Evolutionary conservation across 78 protist genomes (phyloP), one percentile per base, ranked within the genome.

Genomic region (Capsaspora owczarzaki): DNA sequence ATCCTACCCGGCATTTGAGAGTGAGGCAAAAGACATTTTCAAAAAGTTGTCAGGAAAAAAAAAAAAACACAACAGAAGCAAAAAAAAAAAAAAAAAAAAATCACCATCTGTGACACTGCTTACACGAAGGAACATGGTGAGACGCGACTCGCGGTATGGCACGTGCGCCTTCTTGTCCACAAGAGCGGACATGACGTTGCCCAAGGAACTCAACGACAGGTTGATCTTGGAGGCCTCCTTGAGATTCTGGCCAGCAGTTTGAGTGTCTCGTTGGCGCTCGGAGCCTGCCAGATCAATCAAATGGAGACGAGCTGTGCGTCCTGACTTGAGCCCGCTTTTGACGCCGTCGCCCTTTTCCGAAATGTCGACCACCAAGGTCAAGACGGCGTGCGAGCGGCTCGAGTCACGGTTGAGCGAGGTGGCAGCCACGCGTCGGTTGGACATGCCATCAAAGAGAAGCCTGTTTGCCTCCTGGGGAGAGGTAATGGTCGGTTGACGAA

Each of bases 241-340:
- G 61, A 89, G 44, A 0, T 92, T 81, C 20, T 89, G 89, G 29
- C 94, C 94, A 20, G 80, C 61, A 0, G 94, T 91, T 33, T 79
- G 85, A 22, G 98, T 92, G 85, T 95, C 91, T 43, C 76, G 51
- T 85, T 88, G 93, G 8, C 95, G 81, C 84, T 95, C 98, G 22
- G 89, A 78, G 31, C 96, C 94, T 0, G 97, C 97, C n/a, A 94
- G 83, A 49, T 94, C 97, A 69, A 92, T 93, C 72, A 94, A 47
- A 79, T 92, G 87, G 31, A 94, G 90, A 6, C 8, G 6, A 6
- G 66, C 35, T 2, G n/a, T n/a, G n/a, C n/a, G n/a, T n/a, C n/a
- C n/a, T n/a, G n/a, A n/a, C n/a, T n/a, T n/a, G n/a, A n/a, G n/a
- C n/a, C n/a, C n/a, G n/a, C n/a, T n/a, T n/a, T n/a, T n/a, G n/a